Base-by-base conservation (phyloP, 805 yeast species). In the Saturnispora galanensis region DNA sequence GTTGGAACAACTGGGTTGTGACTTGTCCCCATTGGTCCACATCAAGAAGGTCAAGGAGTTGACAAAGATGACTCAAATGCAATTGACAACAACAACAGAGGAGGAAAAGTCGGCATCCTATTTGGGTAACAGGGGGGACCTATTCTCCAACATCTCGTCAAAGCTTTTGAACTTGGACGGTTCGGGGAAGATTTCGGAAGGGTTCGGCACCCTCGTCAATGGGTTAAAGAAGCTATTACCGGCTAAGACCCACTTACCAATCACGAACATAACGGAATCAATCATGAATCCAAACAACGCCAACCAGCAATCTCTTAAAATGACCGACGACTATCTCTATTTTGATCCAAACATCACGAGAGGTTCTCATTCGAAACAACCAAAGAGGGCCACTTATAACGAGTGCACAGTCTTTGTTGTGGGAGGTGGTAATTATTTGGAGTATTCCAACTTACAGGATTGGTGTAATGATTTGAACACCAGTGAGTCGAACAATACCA, bases 381-480 rank as follows among this genome's bases (percentile, higher is more conserved):
- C 97, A 33, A 83, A 79, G 61, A 77, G 95, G 57, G 84, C 81
- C 52, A 68, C 81, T 10, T 87, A 85, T 61, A 79, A 78, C 47
- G 93, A 87, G 52, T 78, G 94, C 1, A 67, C 86, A 41, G 95
- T 93, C 16, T 93, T 93, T 62, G 86, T 89, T 42, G 89, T 93
- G 45, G 99, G 98, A 21, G 98, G 98, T 31, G 97, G 97, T 39
- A 89, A 86, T 63, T 93, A 88, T 60, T 67, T 85, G 50, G 99
- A 93, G 66, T 93, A 90, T 60, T 94, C 89, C 48, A 90, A 90
- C 57, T 73, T 93, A 57, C 95, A 86, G 62, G 96, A 89, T 62
- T 89, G 96, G 94, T 67, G 70, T 35, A 63, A 57, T 42, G 49
- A 52, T 8, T 40, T 50, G 34, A 58, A 54, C 35, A 21, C 15